Conservation (phyloP, 768 basidiomycete species). For the Pholiota molesta region DNA sequence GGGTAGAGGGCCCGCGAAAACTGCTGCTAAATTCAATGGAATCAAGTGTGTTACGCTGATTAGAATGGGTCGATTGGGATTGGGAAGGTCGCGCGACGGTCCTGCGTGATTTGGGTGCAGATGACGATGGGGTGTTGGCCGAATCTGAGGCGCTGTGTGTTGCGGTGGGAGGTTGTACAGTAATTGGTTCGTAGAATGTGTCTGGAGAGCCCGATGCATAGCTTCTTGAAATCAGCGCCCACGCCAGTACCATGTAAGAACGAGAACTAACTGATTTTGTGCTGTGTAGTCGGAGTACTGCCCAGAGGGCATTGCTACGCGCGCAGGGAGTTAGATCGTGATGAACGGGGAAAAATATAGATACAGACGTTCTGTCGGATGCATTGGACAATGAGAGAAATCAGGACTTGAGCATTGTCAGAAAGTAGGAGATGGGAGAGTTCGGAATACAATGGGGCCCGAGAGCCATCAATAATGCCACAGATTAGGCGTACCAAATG, state of each 20-base stretch:
- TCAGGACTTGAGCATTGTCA: not conserved
- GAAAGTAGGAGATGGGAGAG: constrained; percentile 5
- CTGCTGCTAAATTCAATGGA: constrained; percentile 7
- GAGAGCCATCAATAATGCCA: not conserved
- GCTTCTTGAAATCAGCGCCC: constrained; percentile 10
- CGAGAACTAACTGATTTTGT: constrained; percentile 13
- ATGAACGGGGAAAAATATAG: not conserved
- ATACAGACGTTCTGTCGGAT: not conserved
- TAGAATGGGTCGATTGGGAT: constrained; percentile 7
- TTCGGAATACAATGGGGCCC: constrained; percentile 4
- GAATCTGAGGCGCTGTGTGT: constrained; percentile 15
- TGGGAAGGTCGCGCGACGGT: constrained; percentile 7
- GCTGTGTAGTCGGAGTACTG: constrained; percentile 14
- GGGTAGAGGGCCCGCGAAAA: constrained; percentile 13
- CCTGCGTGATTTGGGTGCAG: not conserved
- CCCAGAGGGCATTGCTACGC: constrained; percentile 11
- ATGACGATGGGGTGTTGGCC: constrained; percentile 17
- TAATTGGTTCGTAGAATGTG: constrained; percentile 19
- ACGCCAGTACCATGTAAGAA: not conserved
- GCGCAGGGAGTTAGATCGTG: constrained; percentile 1
- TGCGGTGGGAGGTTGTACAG: constrained; percentile 21
- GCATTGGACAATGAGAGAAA: not conserved
- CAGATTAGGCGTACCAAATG: constrained; percentile 1
- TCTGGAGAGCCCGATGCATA: constrained; percentile 20
- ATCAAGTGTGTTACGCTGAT: constrained; percentile 8